These are phyloP conservation scores for Staphylotrichum tortipilum DNA, from an alignment of 495 filamentous ascomycete genomes.

Conservation along the genomic window DNA sequence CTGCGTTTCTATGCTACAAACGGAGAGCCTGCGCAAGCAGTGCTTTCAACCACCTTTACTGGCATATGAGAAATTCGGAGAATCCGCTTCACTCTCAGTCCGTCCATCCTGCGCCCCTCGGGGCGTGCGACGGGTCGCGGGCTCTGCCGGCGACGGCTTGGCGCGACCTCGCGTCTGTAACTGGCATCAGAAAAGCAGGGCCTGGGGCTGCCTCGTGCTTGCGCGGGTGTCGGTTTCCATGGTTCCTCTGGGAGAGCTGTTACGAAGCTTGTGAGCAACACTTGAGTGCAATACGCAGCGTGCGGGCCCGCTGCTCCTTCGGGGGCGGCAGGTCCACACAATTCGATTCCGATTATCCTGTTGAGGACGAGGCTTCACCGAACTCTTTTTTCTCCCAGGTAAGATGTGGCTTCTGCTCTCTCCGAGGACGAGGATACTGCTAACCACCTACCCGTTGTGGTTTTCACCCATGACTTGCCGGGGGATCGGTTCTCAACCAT, in stretches of 20 bases:
- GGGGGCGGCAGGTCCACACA: constrained; percentile 51
- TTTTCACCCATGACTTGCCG: no score
- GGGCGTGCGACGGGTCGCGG: constrained; percentile 30
- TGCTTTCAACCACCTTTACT: constrained; percentile 24
- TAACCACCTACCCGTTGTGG: constrained; percentile 1
- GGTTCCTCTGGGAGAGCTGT: constrained; percentile 77
- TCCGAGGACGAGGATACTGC: constrained; percentile 7
- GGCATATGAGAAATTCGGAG: constrained; percentile 99
- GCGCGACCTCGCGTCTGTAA: constrained; percentile 87
- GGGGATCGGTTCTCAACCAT: no score
- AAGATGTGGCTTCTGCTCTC: constrained; percentile 1
- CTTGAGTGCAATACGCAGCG: constrained; percentile 99
- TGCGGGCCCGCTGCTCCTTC: constrained; percentile 41
- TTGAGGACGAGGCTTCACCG: constrained; percentile 68
- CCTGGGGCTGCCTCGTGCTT: constrained; percentile 32
- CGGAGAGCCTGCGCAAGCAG: constrained; percentile 46
- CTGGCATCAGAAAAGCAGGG: constrained; percentile 99
- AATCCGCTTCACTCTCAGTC: constrained; percentile 63
- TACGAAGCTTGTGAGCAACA: constrained; percentile 89
- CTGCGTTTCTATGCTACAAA: constrained; percentile 99
- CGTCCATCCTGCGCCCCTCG: constrained; percentile 25
- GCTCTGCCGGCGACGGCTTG: constrained; percentile 85
- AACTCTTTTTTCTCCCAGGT: constrained; percentile 25
- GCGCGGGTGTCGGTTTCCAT: constrained; percentile 26
- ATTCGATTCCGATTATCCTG: constrained; percentile 99